A percentile compares a stretch with the other conserved stretches of the same genome.
phyloP scores from a whole-genome alignment of 2,329 filamentous ascomycete genomes.

The Fusarium nisikadoi region DNA sequence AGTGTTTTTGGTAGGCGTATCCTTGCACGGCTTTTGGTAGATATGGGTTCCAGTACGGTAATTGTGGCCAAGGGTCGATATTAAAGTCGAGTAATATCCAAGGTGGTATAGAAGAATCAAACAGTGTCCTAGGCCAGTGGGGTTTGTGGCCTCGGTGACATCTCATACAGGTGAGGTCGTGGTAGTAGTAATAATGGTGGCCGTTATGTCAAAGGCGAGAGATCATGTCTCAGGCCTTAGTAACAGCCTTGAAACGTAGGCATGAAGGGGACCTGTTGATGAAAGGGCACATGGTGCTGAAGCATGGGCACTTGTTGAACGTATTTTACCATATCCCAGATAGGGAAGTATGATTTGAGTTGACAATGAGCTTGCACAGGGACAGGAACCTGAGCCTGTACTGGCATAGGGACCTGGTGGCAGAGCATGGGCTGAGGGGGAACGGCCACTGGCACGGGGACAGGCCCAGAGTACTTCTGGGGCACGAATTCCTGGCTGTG shows the following conservation, averaged over 20 bases:
- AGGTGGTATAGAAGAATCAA: conserved; percentile 33
- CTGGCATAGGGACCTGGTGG: conserved; percentile 45
- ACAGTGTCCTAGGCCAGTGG: conserved; percentile 20
- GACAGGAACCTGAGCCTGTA: conserved; percentile 52
- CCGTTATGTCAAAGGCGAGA: conserved; percentile 1
- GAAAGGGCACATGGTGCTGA: conserved; percentile 62
- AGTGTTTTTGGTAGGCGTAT: conserved; percentile 35
- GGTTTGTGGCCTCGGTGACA: conserved; percentile 20
- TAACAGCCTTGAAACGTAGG: conserved; percentile 65
- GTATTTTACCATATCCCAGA: conserved; percentile 65
- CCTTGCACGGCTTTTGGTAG: conserved; percentile 36
- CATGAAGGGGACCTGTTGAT: conserved; percentile 64
- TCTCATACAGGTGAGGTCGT: conserved; percentile 37
- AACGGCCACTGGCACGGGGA: conserved; percentile 42
- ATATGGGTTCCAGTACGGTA: conserved; percentile 13
- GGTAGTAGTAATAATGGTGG: conserved; percentile 2
- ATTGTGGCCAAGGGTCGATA: conserved; percentile 32
- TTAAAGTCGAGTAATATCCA: conserved; percentile 40
- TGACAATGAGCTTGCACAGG: conserved; percentile 53
- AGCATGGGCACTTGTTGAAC: conserved; percentile 60
- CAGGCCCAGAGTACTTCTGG: conserved; percentile 58
- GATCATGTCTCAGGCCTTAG: conserved; percentile 30
- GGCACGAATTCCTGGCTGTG: conserved; percentile 58
- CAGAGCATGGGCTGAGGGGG: conserved; percentile 45
- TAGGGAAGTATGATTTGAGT: conserved; percentile 61